Conservation (phyloP, 352 stramenopile species). For the Pythium apleroticum region DNA sequence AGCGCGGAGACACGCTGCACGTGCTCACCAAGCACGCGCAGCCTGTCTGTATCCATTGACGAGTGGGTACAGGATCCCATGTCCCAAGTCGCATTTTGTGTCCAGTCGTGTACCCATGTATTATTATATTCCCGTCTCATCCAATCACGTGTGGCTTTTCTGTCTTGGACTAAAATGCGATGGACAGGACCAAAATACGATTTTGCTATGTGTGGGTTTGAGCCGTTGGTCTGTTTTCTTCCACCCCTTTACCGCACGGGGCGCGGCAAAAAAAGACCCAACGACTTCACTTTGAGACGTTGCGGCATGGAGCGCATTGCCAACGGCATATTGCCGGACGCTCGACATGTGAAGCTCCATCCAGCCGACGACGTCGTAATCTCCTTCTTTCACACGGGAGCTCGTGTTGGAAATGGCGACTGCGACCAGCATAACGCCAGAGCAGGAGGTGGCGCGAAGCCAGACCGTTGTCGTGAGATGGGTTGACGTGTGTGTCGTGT, state of each 20-base stretch:
- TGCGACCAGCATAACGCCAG: not conserved
- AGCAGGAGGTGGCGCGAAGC: not conserved
- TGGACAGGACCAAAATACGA: not conserved
- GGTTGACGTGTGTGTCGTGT: not conserved
- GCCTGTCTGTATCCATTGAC: slow-evolving; percentile 34
- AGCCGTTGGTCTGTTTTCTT: not conserved
- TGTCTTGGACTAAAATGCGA: not conserved
- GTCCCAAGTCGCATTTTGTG: slow-evolving; percentile 2
- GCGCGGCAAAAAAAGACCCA: not conserved
- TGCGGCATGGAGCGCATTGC: not conserved
- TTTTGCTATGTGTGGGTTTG: not conserved
- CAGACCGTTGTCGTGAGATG: not conserved
- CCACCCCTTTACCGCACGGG: not conserved
- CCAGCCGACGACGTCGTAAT: not conserved
- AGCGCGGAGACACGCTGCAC: slow-evolving; percentile 42
- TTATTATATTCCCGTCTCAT: not conserved
- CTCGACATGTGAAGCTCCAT: not conserved
- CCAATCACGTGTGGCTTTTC: not conserved
- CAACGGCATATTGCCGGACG: not conserved
- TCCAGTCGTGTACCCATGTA: slow-evolving; percentile 2
- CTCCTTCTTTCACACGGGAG: not conserved
- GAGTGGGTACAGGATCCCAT: not conserved
- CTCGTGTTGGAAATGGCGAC: not conserved
- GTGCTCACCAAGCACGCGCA: slow-evolving; percentile 33
- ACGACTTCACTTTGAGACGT: not conserved